Conservation (phyloP, 352 stramenopile species). For the Phytophthora melonis region DNA sequence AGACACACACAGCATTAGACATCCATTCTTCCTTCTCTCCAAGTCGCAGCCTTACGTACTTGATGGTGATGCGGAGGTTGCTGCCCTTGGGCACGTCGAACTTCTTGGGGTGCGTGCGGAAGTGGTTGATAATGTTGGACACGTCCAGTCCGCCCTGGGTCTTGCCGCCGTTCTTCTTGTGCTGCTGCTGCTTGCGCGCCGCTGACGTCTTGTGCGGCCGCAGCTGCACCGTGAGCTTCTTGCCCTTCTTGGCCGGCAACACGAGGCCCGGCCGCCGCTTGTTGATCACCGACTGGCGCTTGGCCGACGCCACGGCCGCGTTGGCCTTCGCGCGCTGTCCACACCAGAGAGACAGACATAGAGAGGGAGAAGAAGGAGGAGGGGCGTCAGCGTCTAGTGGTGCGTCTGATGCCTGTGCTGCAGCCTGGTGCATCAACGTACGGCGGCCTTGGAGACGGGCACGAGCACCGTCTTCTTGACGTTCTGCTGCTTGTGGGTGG, state of each 20-base stretch:
- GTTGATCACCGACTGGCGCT: constrained; percentile 78
- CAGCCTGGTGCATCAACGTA: constrained; percentile 32
- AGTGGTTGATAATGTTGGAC: constrained; percentile 85
- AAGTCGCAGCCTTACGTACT: constrained; percentile 47
- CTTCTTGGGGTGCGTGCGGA: constrained; percentile 79
- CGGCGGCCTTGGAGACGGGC: constrained; percentile 66
- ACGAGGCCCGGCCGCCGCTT: constrained; percentile 70
- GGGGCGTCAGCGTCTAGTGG: neutral
- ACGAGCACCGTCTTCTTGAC: constrained; percentile 83
- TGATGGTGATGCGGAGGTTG: constrained; percentile 85
- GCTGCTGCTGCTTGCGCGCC: constrained; percentile 40
- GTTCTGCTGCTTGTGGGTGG: constrained; percentile 61
- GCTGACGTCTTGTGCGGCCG: constrained; percentile 57
- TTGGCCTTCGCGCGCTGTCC: constrained; percentile 53
- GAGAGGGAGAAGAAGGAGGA: neutral
- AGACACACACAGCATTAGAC: constrained; percentile 15
- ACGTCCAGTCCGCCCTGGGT: constrained; percentile 59
- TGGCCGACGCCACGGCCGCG: constrained; percentile 57
- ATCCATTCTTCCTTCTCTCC: neutral
- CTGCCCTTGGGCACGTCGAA: constrained; percentile 83
- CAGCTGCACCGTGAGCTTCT: constrained; percentile 49
- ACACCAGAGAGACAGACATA: neutral
- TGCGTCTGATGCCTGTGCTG: neutral
- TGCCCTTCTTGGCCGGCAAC: constrained; percentile 42
- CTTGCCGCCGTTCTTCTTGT: constrained; percentile 5